These are phyloP conservation scores for Leccinum obscurum DNA, from an alignment of 768 basidiomycete species.

Conservation along the genomic window DNA sequence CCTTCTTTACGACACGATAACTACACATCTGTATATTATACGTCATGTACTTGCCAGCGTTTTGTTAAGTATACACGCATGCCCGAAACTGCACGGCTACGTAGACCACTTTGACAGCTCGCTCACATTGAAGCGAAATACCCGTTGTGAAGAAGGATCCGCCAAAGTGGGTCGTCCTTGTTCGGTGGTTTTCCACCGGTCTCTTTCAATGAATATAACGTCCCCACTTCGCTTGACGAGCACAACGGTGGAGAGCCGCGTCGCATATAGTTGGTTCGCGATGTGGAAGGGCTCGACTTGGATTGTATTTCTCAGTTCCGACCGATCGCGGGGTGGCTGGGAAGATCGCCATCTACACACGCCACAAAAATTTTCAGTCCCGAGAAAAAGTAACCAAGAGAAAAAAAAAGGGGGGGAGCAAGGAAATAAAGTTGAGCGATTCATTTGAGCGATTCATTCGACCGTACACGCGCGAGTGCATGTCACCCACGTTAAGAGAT, in stretches of 20 bases:
- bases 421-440: constrained; percentile 7
- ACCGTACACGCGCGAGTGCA: background rate
- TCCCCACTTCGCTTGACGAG: constrained; percentile 60
- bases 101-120: constrained; percentile 24
- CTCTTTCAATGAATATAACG: constrained; percentile 70
- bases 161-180: constrained; percentile 41
- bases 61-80: constrained; percentile 6
- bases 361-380: background rate
- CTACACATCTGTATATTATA: constrained; percentile 32
- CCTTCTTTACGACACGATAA: constrained; percentile 16
- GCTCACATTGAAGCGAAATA: constrained; percentile 47
- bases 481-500: constrained; percentile 65
- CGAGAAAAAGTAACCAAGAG: background rate
- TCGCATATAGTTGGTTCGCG: constrained; percentile 50
- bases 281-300: constrained; percentile 52
- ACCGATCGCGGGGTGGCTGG: constrained; percentile 48
- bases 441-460: constrained; percentile 8
- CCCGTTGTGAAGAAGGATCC: constrained; percentile 46
- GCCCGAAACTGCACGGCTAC: constrained; percentile 10
- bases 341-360: constrained; percentile 27
- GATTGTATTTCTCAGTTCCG: constrained; percentile 62
- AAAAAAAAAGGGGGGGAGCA: background rate
- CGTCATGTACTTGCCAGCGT: constrained; percentile 32
- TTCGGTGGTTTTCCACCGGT: constrained; percentile 53
- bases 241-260: constrained; percentile 71